Base-by-base conservation (phyloP, 495 filamentous ascomycete species). In the Aspergillus nidulans region DNA sequence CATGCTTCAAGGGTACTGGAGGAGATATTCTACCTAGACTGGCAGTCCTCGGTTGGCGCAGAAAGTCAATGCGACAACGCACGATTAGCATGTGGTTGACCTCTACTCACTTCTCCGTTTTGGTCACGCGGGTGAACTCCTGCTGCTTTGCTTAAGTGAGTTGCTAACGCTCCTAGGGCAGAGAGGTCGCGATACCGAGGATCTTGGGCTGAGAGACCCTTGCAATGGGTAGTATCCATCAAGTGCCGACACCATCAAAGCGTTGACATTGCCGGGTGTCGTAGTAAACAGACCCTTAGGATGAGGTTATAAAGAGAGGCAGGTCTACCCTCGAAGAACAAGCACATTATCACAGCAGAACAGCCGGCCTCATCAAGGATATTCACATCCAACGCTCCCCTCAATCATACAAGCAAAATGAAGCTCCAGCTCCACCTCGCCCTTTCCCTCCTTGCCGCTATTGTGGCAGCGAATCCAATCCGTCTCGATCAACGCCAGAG, bases 401-500 rank as follows among this genome's bases (percentile, higher is more conserved):
- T n/a, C n/a, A n/a, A n/a, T 12, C 30, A 34, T 2, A 12, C 30
- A 34, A 12, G n/a, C 52, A 54, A 45, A 20, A 54, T 54, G 52
- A 54, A 54, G 52, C 30, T 54, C 10, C 52, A 54, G 24, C 16
- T 53, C 16, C 30, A 34, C 9, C 30, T 34, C 30, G 28, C 26
- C n/a, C 18, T 48, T 21, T n/a, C 52, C 40, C 20, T 54, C 30
- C 19, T 54, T 1, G 52, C 52, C 8, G 52, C 30, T 6, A 28
- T 54, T 6, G 52, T 43, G 2, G 39, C 52, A 6, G 52, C 52
- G n/a, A 24, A 12, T 15, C 52, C 52, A 19, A 34, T 54, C 28
- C 12, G n/a, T 23, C 24, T 53, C 12, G 51, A 53, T 40, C 28
- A 38, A 7, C 52, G 52, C 30, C 52, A 54, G 52, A 15, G 52